These are phyloP conservation scores for Phaseolus lunatus DNA, from an alignment of 306 rosid genomes.

Conservation along the genomic window DNA sequence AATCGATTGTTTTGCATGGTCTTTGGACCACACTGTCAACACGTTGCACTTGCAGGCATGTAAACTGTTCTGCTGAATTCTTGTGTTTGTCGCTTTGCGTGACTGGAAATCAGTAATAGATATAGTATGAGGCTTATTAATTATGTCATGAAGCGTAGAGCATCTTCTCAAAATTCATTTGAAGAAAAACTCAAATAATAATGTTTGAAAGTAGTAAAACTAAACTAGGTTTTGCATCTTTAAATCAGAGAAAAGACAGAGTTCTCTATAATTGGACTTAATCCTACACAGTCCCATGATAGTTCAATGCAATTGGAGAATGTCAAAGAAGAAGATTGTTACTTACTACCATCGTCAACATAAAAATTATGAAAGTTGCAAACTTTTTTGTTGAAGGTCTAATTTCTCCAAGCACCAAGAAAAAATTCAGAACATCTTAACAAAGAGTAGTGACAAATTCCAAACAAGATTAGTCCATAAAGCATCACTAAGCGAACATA, in stretches of 20 bases:
- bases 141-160: slow-evolving; percentile 9
- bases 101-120: background rate
- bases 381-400: background rate
- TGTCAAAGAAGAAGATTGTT: background rate
- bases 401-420: background rate
- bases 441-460: background rate
- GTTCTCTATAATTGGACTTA: slow-evolving; percentile 1
- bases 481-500: slow-evolving; percentile 19
- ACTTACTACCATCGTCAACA: background rate
- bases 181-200: background rate
- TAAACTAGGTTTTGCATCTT: background rate
- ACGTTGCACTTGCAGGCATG: slow-evolving; percentile 39
- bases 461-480: slow-evolving; percentile 6
- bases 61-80: slow-evolving; percentile 36
- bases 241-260: background rate
- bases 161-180: background rate
- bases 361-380: background rate
- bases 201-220: background rate
- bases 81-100: slow-evolving; percentile 52
- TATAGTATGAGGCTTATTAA: background rate
- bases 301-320: slow-evolving; percentile 5
- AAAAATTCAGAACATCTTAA: background rate
- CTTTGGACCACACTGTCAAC: slow-evolving; percentile 56
- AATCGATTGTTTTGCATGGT: slow-evolving; percentile 19
- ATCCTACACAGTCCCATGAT: background rate